Evolutionary conservation across 1,139 yeast species (phyloP), one percentile per base, ranked within the genome.

Genomic region (Martiniozyma asiatica): DNA sequence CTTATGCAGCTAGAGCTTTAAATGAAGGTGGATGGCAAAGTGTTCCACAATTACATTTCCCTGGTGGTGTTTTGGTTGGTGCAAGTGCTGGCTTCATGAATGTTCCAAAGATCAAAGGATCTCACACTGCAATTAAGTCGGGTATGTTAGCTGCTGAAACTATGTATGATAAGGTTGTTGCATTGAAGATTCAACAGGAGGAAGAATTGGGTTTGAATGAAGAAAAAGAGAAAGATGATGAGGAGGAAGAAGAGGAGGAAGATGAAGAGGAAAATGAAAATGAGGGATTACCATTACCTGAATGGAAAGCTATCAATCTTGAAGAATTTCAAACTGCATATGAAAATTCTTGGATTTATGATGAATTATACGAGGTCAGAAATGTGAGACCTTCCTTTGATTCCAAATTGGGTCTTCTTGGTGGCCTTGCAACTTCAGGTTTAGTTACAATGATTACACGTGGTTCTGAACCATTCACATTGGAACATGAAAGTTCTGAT

Each of bases 31-130:
- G 98, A 0, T 65, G 65, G 43, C 98, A 89, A 59, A 75, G 93
- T 21, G 78, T 89, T 31, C 98, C 98, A 10, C 70, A 77, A 50
- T 65, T 89, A 38, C 62, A 75, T 40, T 89, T 89, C 68, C 97
- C 97, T 6, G 98, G 98, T 33, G 98, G 98, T 33, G 75, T 85
- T 6, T 60, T 89, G 17, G 89, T 89, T 24, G 98, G 98, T 20
- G 92, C 94, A 39, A 62, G 92, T 32, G 98, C 98, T 7, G 98
- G 98, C 1, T 87, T 89, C 53, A 70, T 89, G 67, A 89, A 89
- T 52, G 97, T 89, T 26, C 96, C 98, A 26, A 89, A 89, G 53
- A 80, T 89, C 48, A 89, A 89, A 58, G 98, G 98, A n/a, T 78
- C 96, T 0, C 98, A 89, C 52, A 87, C 96, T 1, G 97, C 98